Evolutionary conservation across 1,284 basidiomycete genomes (phyloP).

Genomic region (Meira miltonrushii): DNA sequence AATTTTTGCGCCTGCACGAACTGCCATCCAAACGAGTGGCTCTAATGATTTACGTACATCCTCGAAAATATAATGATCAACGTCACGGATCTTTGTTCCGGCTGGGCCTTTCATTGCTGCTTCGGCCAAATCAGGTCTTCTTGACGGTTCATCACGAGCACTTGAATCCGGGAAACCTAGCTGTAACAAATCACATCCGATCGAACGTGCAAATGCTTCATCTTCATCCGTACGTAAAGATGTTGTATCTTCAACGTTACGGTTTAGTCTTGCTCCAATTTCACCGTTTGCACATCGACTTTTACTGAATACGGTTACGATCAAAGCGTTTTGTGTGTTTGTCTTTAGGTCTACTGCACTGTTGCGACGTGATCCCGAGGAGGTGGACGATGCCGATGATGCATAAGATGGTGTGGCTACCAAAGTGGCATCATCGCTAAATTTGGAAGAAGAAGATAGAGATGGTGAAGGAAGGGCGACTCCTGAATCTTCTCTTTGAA

Average conservation of each 20-base stretch:
- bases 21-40: slow-evolving; percentile 1
- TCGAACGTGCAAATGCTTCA: slow-evolving; percentile 3
- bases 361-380: no score
- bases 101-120: neutral
- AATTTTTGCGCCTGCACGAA: neutral
- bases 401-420: no score
- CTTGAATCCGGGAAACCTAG: slow-evolving; percentile 7
- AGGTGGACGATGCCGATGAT: no score
- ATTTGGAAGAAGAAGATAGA: no score
- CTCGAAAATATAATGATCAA: neutral
- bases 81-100: neutral
- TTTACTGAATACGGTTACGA: slow-evolving; percentile 8
- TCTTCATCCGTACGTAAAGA: slow-evolving; percentile 1
- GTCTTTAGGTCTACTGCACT: no score
- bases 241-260: slow-evolving; percentile 1
- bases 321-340: slow-evolving; percentile 2
- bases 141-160: slow-evolving; percentile 3
- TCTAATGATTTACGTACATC: neutral
- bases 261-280: neutral
- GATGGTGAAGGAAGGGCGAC: no score
- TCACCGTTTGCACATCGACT: slow-evolving; percentile 9
- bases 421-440: no score
- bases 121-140: slow-evolving; percentile 2
- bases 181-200: slow-evolving; percentile 1
- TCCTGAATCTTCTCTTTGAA: slow-evolving; percentile 1